Percentiles rank a stretch among this genome's conserved stretches.
These are phyloP conservation scores for Phytophthora crassamura DNA, from an alignment of 352 stramenopile genomes.

Conservation along the genomic window DNA sequence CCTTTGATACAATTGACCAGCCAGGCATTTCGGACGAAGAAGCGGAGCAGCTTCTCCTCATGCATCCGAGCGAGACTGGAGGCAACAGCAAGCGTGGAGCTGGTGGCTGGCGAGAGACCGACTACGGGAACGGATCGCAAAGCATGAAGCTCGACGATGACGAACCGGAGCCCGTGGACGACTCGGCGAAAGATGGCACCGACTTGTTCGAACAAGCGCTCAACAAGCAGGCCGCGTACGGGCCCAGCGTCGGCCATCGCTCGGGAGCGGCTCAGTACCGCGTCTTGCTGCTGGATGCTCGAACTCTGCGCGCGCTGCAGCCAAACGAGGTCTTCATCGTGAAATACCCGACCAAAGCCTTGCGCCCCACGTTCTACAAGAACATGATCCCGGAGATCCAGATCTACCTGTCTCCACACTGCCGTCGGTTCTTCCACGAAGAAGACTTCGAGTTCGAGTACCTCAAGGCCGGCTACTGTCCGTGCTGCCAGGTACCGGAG, in stretches of 20 bases:
- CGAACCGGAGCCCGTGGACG: constrained; percentile 35
- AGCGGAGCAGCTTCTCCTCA: constrained; percentile 84
- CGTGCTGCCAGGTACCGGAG: constrained; percentile 85
- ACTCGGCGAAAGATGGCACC: constrained; percentile 36
- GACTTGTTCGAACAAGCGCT: constrained; percentile 88
- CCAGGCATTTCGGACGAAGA: constrained; percentile 81
- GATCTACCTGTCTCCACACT: constrained; percentile 90
- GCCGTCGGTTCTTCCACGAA: constrained; percentile 94
- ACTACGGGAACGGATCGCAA: constrained; percentile 71
- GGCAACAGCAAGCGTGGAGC: constrained; percentile 25
- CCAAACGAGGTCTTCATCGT: constrained; percentile 90
- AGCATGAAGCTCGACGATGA: constrained; percentile 84
- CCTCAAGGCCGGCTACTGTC: constrained; percentile 87
- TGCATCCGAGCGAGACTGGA: constrained; percentile 48
- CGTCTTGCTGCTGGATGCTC: constrained; percentile 81
- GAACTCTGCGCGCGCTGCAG: constrained; percentile 68
- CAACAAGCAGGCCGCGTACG: constrained; percentile 81
- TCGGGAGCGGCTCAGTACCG: constrained; percentile 64
- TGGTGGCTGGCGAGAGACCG: constrained; percentile 64
- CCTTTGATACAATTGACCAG: constrained; percentile 30
- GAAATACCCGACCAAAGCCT: constrained; percentile 66
- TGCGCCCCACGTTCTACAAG: constrained; percentile 85
- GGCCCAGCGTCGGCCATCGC: constrained; percentile 53
- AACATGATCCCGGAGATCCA: constrained; percentile 96
- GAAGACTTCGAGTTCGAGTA: constrained; percentile 96